These are phyloP conservation scores for Zymoseptoria crescenta DNA, from an alignment of 2,329 filamentous ascomycete species.

Conservation along the genomic window DNA sequence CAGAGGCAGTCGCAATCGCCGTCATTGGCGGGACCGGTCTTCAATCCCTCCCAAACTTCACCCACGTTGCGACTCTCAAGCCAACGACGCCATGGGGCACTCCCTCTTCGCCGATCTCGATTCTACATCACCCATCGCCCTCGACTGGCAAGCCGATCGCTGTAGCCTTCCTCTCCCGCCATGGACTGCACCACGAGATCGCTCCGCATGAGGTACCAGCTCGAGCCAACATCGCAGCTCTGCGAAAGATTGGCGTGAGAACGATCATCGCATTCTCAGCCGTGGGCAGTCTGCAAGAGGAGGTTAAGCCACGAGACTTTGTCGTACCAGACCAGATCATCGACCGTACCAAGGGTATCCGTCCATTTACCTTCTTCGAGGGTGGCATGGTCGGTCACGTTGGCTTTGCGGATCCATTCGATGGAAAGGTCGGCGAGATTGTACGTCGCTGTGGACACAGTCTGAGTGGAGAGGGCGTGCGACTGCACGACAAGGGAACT, in stretches of 20 bases:
- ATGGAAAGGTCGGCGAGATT: conserved; percentile 65
- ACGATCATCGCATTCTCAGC: conserved; percentile 91
- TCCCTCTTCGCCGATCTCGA: conserved; percentile 69
- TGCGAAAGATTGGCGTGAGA: conserved; percentile 81
- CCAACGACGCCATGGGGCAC: conserved; percentile 80
- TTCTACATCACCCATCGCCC: conserved; percentile 76
- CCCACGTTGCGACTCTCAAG: conserved; percentile 69
- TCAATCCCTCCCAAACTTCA: conserved; percentile 77
- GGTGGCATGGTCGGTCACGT: conserved; percentile 87
- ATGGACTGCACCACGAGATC: conserved; percentile 79
- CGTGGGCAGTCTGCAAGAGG: conserved; percentile 84
- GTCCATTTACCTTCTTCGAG: conserved; percentile 94
- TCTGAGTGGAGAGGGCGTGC: conserved; percentile 76
- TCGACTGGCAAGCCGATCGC: conserved; percentile 53
- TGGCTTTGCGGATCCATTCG: conserved; percentile 93
- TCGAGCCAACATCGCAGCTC: conserved; percentile 95
- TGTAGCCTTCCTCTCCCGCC: conserved; percentile 87
- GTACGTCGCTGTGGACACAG: conserved; percentile 68
- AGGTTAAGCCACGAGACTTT: conserved; percentile 93
- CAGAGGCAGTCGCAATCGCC: conserved; percentile 44
- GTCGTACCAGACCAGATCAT: conserved; percentile 94
- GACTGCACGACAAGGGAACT: conserved; percentile 74
- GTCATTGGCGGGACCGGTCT: conserved; percentile 73
- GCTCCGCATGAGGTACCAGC: conserved; percentile 92
- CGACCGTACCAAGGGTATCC: conserved; percentile 89